These are phyloP conservation scores for Bacterosira constricta DNA, from an alignment of 108 stramenopile species.

Conservation along the genomic window DNA sequence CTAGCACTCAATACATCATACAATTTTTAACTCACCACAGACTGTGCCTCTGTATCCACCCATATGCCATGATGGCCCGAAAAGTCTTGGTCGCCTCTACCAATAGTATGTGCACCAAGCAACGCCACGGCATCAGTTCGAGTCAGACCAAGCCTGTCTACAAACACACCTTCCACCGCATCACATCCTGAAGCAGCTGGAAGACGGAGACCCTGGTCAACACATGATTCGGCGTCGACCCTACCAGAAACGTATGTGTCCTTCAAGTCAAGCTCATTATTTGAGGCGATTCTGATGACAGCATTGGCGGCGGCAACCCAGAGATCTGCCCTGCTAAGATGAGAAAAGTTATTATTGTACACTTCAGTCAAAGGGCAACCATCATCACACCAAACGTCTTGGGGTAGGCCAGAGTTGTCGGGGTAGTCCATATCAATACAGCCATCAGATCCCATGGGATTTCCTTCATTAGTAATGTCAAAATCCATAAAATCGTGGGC, in stretches of 20 bases:
- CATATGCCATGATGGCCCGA: constrained; percentile 29
- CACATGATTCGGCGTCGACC: constrained; percentile 6
- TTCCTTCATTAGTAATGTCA: not conserved
- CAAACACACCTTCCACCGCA: constrained; percentile 15
- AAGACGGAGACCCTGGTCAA: constrained; percentile 2
- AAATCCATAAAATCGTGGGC: constrained; percentile 40
- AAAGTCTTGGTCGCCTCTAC: constrained; percentile 4
- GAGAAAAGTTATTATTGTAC: constrained; percentile 12
- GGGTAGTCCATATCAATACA: constrained; percentile 16
- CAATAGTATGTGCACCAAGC: constrained; percentile 33
- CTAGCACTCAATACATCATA: not conserved
- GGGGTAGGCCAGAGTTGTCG: constrained; percentile 6
- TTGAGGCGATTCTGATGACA: constrained; percentile 7
- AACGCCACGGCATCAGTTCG: constrained; percentile 37
- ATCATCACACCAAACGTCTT: constrained; percentile 16
- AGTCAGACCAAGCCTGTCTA: constrained; percentile 18
- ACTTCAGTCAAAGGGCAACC: constrained; percentile 10
- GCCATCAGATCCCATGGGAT: constrained; percentile 17
- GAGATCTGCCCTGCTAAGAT: constrained; percentile 25
- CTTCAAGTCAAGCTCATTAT: constrained; percentile 10
- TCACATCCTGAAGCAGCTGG: constrained; percentile 20
- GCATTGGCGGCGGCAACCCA: constrained; percentile 32
- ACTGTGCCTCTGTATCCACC: not conserved
- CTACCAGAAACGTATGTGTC: constrained; percentile 29
- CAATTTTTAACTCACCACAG: not conserved